Conservation (phyloP, 2,329 filamentous ascomycete species). For the Elsinoe perseae region DNA sequence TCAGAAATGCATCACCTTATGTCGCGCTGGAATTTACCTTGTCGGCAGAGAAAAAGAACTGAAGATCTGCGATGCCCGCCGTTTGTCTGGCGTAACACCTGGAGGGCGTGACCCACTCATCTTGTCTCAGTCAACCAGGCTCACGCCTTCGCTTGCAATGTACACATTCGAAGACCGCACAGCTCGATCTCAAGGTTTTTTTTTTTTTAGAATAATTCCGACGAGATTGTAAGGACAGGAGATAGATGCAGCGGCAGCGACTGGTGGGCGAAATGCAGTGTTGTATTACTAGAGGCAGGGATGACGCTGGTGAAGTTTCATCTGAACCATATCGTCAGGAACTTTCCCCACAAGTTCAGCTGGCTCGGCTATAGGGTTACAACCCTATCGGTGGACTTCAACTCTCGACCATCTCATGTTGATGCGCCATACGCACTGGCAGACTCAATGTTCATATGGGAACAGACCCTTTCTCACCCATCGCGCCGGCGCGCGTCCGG, state of each 20-base stretch:
- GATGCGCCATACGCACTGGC: not conserved
- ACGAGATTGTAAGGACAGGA: not conserved
- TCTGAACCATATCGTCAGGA: not conserved
- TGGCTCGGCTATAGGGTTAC: not conserved
- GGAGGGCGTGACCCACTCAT: conserved; percentile 11
- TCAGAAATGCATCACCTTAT: no score
- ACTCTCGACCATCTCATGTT: not conserved
- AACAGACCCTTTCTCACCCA: conserved; percentile 80
- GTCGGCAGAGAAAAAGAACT: conserved; percentile 9
- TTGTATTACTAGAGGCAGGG: not conserved
- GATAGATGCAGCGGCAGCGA: not conserved
- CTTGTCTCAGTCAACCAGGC: not conserved
- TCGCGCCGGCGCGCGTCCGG: conserved; percentile 84
- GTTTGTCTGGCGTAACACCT: conserved; percentile 14
- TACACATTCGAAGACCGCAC: not conserved
- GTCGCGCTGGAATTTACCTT: not conserved
- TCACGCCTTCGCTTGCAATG: not conserved
- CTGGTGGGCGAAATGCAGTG: not conserved
- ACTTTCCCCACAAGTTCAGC: not conserved
- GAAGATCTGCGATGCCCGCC: conserved; percentile 16
- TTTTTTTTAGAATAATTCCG: not conserved
- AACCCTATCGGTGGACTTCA: not conserved
- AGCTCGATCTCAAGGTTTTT: not conserved
- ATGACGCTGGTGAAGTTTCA: not conserved
- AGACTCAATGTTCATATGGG: conserved; percentile 59